Base-by-base conservation (phyloP, 2,329 filamentous ascomycete genomes). In the Claviceps citrina region DNA sequence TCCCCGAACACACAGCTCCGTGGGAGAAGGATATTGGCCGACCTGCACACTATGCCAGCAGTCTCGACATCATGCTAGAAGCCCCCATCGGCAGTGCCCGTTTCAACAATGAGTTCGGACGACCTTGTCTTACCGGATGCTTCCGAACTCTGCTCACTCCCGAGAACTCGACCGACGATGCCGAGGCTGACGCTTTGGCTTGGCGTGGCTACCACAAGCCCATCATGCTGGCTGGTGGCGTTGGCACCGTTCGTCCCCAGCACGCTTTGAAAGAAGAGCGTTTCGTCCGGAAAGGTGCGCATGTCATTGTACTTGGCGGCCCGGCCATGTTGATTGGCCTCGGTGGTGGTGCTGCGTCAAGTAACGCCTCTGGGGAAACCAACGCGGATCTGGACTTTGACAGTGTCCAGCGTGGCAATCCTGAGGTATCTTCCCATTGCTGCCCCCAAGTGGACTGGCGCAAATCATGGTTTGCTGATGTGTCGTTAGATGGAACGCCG, bases 281-380 rank as follows among this genome's bases (percentile, higher is more conserved):
- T 10, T 69, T 84, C 46, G 91, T 98, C 15, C 78, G 79, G 39
- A 74, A 86, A 38, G 89, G 86, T n/a, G 86, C 87, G 15, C 84
- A 89, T 56, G 73, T 93, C 34, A 81, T 98, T 48, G 89, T 96
- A 18, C 77, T 98, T 15, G 91, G 91, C 52, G 91, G 91, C 0
- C 91, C 91, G 28, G 89, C 89, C 9, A 98, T 98, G 91, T 70
- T 98, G 27, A 96, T 98, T 54, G 91, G 91, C 30, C 77, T 98
- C 39, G 91, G 91, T 36, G 91, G 91, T 44, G 91, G 91, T 54
- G 91, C 91, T 39, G 91, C 91, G 7, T 96, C 89, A 2, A 93
- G 84, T 64, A 83, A 86, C 44, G 77, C 84, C 28, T 91, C 85
- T 15, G 84, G 82, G 36, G 85, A 95, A 64, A 81, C 81, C 25